phyloP scores from a whole-genome alignment of 2,329 filamentous ascomycete species.

The Cryphonectria naterciae region DNA sequence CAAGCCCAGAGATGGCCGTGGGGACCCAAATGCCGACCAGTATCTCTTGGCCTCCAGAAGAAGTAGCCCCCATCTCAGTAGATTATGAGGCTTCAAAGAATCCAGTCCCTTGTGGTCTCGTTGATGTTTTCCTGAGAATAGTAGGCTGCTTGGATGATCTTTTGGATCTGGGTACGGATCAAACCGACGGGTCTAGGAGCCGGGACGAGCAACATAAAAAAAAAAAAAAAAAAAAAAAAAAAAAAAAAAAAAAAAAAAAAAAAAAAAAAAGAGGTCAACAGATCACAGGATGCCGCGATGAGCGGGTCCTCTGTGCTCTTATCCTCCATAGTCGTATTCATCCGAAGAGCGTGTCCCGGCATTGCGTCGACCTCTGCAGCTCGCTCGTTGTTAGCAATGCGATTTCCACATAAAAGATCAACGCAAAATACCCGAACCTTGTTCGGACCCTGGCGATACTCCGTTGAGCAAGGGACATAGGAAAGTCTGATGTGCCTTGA shows the following conservation, averaged over 20 bases:
- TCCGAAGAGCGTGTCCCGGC: not conserved
- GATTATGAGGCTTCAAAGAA: not conserved
- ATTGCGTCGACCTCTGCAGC: not conserved
- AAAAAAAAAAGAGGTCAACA: not conserved
- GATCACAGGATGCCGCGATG: not conserved
- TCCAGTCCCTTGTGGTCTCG: not conserved
- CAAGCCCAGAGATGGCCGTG: not conserved
- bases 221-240: not conserved
- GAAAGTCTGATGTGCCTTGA: not conserved
- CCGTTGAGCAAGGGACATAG: not conserved
- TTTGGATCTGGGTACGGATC: not conserved
- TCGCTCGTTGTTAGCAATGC: not conserved
- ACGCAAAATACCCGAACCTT: not conserved
- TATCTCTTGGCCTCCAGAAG: not conserved
- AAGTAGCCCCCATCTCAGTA: not conserved
- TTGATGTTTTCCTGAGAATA: not conserved
- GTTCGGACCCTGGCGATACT: not conserved
- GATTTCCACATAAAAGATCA: not conserved
- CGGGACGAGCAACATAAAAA: not conserved
- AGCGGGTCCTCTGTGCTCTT: not conserved
- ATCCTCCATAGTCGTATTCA: not conserved
- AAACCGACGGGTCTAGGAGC: not conserved
- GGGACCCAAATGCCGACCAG: slow-evolving; percentile 1
- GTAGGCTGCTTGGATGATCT: not conserved
- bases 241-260: not conserved